Base-by-base conservation (phyloP, 345 rosid genomes). In the Camelina sativa region DNA sequence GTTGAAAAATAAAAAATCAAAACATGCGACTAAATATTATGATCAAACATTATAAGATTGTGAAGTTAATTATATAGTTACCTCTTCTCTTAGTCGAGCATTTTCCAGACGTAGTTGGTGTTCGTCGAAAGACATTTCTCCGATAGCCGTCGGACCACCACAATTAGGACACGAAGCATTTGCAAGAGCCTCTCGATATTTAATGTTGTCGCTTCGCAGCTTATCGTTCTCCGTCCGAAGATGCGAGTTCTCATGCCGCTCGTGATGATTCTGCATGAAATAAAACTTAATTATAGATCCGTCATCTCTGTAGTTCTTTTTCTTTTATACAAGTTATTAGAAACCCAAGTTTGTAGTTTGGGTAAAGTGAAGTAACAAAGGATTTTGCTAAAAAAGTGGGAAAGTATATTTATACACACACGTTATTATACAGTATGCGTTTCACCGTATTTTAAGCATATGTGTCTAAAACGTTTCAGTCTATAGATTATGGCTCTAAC, bases 131-230 rank as follows among this genome's bases (percentile, higher is more conserved):
- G 99, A 92, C 96, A 92, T 92, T 62, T 95, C 97, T 34, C 98
- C 99, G 10, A 95, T 76, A 22, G 96, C 87, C 0, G 99, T 92
- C 2, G 97, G 97, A 15, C 99, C 98, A 35, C 99, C 98, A 57
- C 99, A 95, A 54, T 83, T 95, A 44, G 98, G 99, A 73, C 99
- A 95, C 1, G 98, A 86, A 62, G 98, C 87, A 75, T 91, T 95
- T 81, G 86, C 78, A 44, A 95, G 88, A 61, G 99, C 98, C 72
- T 92, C 99, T 72, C 98, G 78, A 59, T 82, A 92, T 73, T 96
- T 80, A 84, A 88, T 86, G 78, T 90, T 92, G 43, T 95, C 99
- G n/a, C 85, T 86, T 78, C 92, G 73, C 48, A 95, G 94, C 85
- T 90, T 92, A 6, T 95, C 99, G 48, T 95, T 92, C 83, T 92